A percentile compares a stretch with the other conserved stretches of the same genome.
Evolutionary conservation across 129 eudicot genomes (phyloP).

Genomic region (Kitagawia praeruptora): DNA sequence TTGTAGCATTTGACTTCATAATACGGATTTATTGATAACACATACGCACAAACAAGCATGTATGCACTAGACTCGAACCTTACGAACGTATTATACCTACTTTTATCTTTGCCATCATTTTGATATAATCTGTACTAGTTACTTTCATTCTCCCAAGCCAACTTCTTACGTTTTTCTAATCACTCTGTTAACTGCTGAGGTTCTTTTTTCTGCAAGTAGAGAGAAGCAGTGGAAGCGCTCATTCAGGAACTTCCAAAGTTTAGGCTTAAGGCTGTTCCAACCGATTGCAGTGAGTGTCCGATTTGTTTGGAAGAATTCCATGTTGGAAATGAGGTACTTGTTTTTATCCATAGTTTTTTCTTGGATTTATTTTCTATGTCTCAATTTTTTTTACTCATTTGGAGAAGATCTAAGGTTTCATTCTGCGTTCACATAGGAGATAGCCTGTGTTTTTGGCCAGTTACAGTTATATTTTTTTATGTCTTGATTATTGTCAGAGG

Average conservation of each 20-base stretch:
- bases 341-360: background rate
- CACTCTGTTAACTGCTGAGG: background rate
- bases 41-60: background rate
- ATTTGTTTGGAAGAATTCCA: constrained; percentile 93
- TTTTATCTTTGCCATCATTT: background rate
- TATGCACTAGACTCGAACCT: no score
- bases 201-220: constrained; percentile 32
- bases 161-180: background rate
- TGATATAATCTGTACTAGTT: background rate
- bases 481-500: background rate
- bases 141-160: background rate
- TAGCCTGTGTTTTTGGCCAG: background rate
- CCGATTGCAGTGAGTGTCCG: constrained; percentile 97
- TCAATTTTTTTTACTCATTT: background rate
- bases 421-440: background rate
- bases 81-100: background rate
- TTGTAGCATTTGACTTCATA: background rate
- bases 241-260: constrained; percentile 87
- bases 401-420: background rate
- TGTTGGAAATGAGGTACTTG: constrained; percentile 77
- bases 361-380: background rate
- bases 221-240: constrained; percentile 70
- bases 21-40: background rate
- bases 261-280: constrained; percentile 73
- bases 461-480: background rate